These are phyloP conservation scores for Schwanniomyces polymorphus DNA, from an alignment of 805 yeast species.

Conservation along the genomic window DNA sequence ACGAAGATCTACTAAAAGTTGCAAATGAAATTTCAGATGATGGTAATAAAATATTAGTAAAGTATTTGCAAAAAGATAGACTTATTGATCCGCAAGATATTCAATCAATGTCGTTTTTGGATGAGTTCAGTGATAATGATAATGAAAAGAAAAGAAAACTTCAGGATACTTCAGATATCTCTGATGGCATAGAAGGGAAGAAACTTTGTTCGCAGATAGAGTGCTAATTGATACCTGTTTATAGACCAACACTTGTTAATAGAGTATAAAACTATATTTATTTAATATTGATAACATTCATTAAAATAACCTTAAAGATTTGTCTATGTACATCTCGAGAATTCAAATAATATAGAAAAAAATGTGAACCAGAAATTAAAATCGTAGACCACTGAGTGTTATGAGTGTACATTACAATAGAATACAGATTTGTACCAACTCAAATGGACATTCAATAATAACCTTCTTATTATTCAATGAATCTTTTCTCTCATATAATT, in stretches of 20 bases:
- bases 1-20: slow-evolving; percentile 46
- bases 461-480: background rate
- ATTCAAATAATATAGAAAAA: background rate
- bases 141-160: slow-evolving; percentile 1
- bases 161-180: slow-evolving; percentile 1
- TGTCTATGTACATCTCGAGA: slow-evolving; percentile 2
- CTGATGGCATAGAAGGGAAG: background rate
- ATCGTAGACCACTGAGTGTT: background rate
- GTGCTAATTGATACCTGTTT: background rate
- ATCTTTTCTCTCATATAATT: background rate
- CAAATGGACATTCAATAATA: background rate
- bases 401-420: background rate
- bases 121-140: background rate
- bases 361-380: background rate
- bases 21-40: slow-evolving; percentile 33
- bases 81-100: slow-evolving; percentile 17
- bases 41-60: slow-evolving; percentile 33
- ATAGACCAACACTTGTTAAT: background rate
- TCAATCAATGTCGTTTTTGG: background rate
- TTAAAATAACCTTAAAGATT: slow-evolving; percentile 1
- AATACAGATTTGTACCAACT: background rate
- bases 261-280: background rate
- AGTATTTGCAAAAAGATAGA: slow-evolving; percentile 31
- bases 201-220: background rate
- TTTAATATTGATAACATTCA: background rate